Conservation (phyloP, 2,329 filamentous ascomycete species). For the Colletotrichum australisinense region DNA sequence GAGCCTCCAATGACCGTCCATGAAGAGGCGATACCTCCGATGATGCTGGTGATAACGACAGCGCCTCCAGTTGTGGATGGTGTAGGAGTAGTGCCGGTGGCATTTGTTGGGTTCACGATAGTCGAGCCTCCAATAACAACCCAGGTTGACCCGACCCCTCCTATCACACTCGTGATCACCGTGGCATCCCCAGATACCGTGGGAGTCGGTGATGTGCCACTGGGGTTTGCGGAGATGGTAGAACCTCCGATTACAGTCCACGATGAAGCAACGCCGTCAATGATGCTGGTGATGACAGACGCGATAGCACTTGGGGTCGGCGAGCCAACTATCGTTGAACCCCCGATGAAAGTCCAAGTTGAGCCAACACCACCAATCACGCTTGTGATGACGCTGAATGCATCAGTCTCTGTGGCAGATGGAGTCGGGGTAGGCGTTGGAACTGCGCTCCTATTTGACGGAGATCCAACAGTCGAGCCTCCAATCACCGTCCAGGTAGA, state of each 20-base stretch:
- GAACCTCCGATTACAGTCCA: neutral
- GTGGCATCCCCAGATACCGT: neutral
- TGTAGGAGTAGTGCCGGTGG: neutral
- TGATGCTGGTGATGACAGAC: neutral
- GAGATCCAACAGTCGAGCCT: neutral
- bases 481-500: neutral
- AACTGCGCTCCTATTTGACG: neutral
- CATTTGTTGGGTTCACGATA: neutral
- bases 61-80: neutral
- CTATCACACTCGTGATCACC: constrained; percentile 10
- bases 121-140: neutral
- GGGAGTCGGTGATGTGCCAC: neutral
- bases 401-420: neutral
- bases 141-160: neutral
- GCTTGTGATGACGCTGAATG: constrained; percentile 1
- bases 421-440: neutral
- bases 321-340: neutral
- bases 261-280: neutral
- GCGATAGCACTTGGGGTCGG: neutral
- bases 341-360: neutral
- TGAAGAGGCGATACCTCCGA: neutral
- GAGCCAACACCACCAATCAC: neutral
- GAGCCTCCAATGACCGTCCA: constrained; percentile 12
- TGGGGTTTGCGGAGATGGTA: neutral
- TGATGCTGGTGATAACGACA: neutral